Evolutionary conservation across 768 basidiomycete species (phyloP), one percentile per base, ranked within the genome.

Genomic region (Boletus rufocinnamomeus): DNA sequence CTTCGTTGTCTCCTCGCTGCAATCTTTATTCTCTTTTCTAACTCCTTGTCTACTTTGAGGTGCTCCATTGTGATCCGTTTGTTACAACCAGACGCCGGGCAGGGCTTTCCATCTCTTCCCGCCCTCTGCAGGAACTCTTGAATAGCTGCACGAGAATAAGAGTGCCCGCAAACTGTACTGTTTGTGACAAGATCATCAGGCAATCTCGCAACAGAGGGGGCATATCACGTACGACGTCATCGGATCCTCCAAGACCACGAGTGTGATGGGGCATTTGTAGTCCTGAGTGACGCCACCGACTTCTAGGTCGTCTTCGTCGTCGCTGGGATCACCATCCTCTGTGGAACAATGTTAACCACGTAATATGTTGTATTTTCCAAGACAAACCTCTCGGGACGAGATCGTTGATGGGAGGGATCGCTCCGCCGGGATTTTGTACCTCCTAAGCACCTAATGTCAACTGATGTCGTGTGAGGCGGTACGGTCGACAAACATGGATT

Each of bases 261-360:
- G 77, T 1, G 89, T 86, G 50, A 98, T 76, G 2, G 94, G 95
- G 64, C 94, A 96, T 55, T 84, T 88, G 78, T 87, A 93, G 65
- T 86, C 87, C 67, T 91, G 89, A 7, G 86, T 89, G 30, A 87
- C 81, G 27, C 93, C 94, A 52, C 95, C 95, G 50, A 96, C 78
- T 73, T 94, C 89, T 34, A 98, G 73, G 14, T 97, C 95, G 52
- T 94, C 91, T 34, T 95, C 95, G 52, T 87, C 86, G 57, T 91
- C 91, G 54, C 88, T 91, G 32, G 82, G 85, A 61, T 93, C 92
- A 11, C 85, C 91, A 43, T 83, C 79, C 82, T 94, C 93, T 94
- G 47, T 16, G 37, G 13, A 41, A 41, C 9, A 46, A 25, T 6
- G 47, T 47, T 38, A 60, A 41, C n/a, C 9, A 14, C 10, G 37